Conservation (phyloP, 768 basidiomycete genomes). For the Naganishia antarctica region DNA sequence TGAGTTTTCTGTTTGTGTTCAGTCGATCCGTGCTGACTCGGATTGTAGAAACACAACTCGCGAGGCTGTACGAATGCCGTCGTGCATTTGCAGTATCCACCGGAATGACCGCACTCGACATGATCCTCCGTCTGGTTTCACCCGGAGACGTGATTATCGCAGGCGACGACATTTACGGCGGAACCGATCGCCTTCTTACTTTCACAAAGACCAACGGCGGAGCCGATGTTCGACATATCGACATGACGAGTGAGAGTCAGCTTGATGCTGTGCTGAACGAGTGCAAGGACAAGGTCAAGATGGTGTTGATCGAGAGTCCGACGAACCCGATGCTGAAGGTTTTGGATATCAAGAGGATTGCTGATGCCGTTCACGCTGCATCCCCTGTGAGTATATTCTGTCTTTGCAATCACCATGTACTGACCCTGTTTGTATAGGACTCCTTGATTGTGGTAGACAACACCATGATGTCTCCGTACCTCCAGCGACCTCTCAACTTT, state of each 20-base stretch:
- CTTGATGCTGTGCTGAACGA: constrained; percentile 27
- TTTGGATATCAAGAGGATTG: constrained; percentile 78
- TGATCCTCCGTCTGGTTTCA: constrained; percentile 87
- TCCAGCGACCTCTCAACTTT: constrained; percentile 89
- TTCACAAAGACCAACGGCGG: constrained; percentile 84
- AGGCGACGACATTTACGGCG: constrained; percentile 95
- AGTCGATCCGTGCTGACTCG: background rate
- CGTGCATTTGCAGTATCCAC: constrained; percentile 91
- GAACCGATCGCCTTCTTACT: constrained; percentile 87
- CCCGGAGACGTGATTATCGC: constrained; percentile 94
- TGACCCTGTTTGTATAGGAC: constrained; percentile 18
- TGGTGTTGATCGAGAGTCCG: constrained; percentile 95
- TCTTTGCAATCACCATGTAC: background rate
- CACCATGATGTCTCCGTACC: constrained; percentile 99
- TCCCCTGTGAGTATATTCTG: constrained; percentile 30
- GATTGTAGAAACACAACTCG: constrained; percentile 84
- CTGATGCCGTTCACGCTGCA: constrained; percentile 67
- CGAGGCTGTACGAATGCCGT: constrained; percentile 86
- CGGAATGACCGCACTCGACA: constrained; percentile 96
- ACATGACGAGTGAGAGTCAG: constrained; percentile 56
- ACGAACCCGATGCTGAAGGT: constrained; percentile 97
- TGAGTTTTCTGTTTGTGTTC: constrained; percentile 49
- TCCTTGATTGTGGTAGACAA: constrained; percentile 62
- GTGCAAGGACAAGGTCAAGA: constrained; percentile 51
- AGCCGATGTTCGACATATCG: constrained; percentile 84